Conservation (phyloP, 768 basidiomycete genomes). For the Strobilomyces dryophilus region DNA sequence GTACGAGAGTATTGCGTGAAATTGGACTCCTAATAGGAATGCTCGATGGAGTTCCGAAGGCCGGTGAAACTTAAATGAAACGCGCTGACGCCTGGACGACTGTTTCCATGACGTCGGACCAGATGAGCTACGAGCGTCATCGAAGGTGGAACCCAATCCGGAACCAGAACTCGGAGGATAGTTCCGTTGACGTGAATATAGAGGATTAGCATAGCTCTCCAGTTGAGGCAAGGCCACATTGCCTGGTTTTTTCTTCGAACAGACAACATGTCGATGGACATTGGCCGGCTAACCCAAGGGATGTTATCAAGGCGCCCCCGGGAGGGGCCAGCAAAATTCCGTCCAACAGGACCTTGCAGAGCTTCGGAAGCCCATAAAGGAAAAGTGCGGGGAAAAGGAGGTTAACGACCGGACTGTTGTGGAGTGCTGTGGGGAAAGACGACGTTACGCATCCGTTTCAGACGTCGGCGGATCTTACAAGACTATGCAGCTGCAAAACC, state of each 20-base stretch:
- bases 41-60: too few species aligned
- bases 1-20: too few species aligned
- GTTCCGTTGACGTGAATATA: not conserved
- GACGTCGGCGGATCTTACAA: not conserved
- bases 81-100: too few species aligned
- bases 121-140: not conserved
- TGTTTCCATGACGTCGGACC: not conserved
- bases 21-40: too few species aligned
- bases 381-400: not conserved
- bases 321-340: too few species aligned
- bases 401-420: not conserved
- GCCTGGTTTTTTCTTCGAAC: too few species aligned
- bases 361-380: not conserved
- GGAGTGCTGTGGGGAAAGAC: not conserved
- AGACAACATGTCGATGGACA: too few species aligned
- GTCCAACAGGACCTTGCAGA: too few species aligned
- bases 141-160: not conserved
- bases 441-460: not conserved
- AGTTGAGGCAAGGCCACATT: too few species aligned
- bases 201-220: not conserved
- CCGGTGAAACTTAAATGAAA: too few species aligned
- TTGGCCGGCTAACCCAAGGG: too few species aligned
- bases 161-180: not conserved
- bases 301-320: too few species aligned
- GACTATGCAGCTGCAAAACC: not conserved